Percentiles rank a stretch among this genome's conserved stretches.
Evolutionary conservation across 164 flowering plant genomes (phyloP).

Genomic region (Stephania japonica): DNA sequence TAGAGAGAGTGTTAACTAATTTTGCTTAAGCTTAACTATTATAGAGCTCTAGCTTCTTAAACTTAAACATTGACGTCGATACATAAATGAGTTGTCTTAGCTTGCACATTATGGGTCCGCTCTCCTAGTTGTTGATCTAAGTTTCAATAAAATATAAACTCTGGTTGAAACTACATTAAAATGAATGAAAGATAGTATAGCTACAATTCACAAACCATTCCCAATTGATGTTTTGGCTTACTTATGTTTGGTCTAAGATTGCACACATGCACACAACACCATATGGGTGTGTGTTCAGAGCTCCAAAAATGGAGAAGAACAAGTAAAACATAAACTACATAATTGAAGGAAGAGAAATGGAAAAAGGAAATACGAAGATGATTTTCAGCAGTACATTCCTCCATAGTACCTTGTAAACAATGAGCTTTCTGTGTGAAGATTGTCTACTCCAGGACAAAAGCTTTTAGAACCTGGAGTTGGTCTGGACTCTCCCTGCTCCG

Average conservation of each 20-base stretch:
- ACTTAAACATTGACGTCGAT: too few relatives aligned
- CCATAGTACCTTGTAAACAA: background rate
- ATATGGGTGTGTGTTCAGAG: background rate
- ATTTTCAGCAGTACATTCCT: background rate
- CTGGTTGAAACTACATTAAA: background rate
- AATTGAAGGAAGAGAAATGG: background rate
- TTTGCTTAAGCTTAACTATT: too few relatives aligned
- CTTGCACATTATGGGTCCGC: background rate
- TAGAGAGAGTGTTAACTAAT: too few relatives aligned
- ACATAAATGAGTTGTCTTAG: background rate
- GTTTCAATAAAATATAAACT: background rate
- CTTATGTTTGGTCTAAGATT: background rate
- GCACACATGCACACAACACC: too few relatives aligned
- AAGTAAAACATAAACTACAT: too few relatives aligned
- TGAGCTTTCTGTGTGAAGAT: background rate
- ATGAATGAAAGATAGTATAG: background rate
- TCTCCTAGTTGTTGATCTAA: background rate
- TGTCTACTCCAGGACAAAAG: background rate
- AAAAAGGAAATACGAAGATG: background rate
- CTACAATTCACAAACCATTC: background rate
- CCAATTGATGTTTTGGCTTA: background rate
- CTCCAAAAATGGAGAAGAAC: background rate
- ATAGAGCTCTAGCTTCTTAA: too few relatives aligned
- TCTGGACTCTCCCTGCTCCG: slow-evolving; percentile 41
- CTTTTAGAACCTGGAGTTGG: slow-evolving; percentile 45